phyloP scores from a whole-genome alignment of 225 moss, liverwort and hornwort species.

The Sphagnum contortum region DNA sequence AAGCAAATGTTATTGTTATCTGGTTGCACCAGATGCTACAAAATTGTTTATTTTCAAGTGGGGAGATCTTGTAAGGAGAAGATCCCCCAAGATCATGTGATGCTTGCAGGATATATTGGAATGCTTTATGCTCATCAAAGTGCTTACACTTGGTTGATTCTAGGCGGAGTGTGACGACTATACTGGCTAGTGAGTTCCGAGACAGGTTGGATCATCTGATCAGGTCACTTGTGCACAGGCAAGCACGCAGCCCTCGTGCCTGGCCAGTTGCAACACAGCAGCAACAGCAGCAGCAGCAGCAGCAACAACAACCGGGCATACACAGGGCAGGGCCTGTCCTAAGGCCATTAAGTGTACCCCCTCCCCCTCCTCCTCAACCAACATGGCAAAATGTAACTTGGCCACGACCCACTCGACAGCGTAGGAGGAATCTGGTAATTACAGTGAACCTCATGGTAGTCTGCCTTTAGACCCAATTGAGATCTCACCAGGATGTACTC shows the following conservation, averaged over 20 bases:
- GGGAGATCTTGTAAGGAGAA: no score
- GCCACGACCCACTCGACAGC: constrained; percentile 29
- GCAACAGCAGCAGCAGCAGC: no score
- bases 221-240: constrained; percentile 63
- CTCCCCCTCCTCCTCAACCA: constrained; percentile 42
- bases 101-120: no score
- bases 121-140: no score
- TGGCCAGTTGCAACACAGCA: constrained; percentile 17
- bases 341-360: constrained; percentile 18
- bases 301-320: background rate
- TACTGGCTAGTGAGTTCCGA: constrained; percentile 71
- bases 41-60: no score
- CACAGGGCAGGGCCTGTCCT: background rate
- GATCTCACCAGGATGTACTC: no score
- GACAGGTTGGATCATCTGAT: constrained; percentile 70
- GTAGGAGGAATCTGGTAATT: constrained; percentile 51
- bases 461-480: no score
- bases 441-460: background rate
- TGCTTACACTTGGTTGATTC: background rate
- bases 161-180: constrained; percentile 71
- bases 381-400: constrained; percentile 26
- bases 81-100: no score
- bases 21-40: no score
- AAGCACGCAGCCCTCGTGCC: constrained; percentile 53
- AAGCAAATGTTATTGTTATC: no score